These are phyloP conservation scores for Naganishia vaughanmartiniae DNA, from an alignment of 768 basidiomycete species.

Conservation along the genomic window DNA sequence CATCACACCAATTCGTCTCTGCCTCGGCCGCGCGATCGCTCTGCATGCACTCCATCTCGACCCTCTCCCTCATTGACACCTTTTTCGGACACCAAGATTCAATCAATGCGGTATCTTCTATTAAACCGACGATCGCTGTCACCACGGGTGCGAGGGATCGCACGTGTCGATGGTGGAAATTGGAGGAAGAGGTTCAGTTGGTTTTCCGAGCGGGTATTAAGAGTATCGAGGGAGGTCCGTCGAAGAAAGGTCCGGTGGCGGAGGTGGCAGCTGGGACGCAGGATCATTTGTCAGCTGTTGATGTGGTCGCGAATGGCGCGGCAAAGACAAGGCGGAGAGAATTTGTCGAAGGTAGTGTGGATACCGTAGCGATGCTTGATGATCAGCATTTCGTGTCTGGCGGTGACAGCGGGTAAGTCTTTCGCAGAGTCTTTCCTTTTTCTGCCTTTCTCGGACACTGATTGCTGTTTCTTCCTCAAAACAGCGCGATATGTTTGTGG, in stretches of 20 bases:
- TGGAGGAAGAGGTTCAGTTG: slow-evolving; percentile 88
- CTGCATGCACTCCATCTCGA: slow-evolving; percentile 57
- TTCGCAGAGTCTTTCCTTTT: not conserved
- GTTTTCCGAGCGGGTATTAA: slow-evolving; percentile 94
- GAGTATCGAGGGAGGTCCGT: slow-evolving; percentile 46
- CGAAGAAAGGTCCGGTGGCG: not conserved
- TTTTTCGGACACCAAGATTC: slow-evolving; percentile 95
- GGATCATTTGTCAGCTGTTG: slow-evolving; percentile 32
- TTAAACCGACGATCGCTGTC: slow-evolving; percentile 78
- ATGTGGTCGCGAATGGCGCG: not conserved
- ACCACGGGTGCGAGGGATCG: slow-evolving; percentile 87
- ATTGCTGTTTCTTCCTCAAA: not conserved
- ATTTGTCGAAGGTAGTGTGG: slow-evolving; percentile 86
- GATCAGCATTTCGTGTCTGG: slow-evolving; percentile 88
- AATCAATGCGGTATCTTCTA: slow-evolving; percentile 71
- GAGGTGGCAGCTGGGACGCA: slow-evolving; percentile 38
- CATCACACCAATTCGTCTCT: slow-evolving; percentile 61
- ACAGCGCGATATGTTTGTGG: slow-evolving; percentile 89
- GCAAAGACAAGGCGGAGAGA: slow-evolving; percentile 42
- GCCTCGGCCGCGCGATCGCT: slow-evolving; percentile 77
- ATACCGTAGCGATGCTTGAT: slow-evolving; percentile 91
- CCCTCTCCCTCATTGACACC: slow-evolving; percentile 91
- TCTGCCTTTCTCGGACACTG: not conserved
- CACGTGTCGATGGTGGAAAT: slow-evolving; percentile 92
- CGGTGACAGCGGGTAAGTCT: slow-evolving; percentile 87